phyloP scores from a whole-genome alignment of 2,329 filamentous ascomycete genomes.

The Sclerotinia trifoliorum region DNA sequence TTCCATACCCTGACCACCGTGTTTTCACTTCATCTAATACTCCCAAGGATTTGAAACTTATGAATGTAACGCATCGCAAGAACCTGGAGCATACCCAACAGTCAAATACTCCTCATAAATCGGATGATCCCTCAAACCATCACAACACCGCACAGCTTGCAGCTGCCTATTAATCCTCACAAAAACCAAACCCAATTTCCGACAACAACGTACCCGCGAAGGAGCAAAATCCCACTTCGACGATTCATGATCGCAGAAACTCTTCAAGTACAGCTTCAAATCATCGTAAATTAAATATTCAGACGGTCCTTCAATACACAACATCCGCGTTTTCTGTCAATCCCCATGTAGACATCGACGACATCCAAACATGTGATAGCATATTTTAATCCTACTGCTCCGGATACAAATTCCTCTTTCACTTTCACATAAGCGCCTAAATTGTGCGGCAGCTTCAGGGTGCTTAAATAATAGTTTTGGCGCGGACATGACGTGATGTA shows the following conservation, averaged over 20 bases:
- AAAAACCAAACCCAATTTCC: not conserved
- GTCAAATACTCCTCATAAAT: not conserved
- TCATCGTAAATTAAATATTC: not conserved
- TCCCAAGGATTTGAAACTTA: not conserved
- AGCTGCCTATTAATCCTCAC: not conserved
- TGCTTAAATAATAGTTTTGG: not conserved
- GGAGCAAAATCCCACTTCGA: not conserved
- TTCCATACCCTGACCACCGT: not conserved
- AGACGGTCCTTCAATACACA: not conserved
- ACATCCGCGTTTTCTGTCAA: not conserved
- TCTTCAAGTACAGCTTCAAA: not conserved
- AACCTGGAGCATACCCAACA: not conserved
- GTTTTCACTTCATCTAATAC: not conserved
- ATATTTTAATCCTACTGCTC: not conserved
- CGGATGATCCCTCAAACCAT: not conserved
- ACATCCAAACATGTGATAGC: not conserved
- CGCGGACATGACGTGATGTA: not conserved
- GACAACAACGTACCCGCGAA: not conserved
- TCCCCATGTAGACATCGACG: not conserved
- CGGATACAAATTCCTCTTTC: not conserved
- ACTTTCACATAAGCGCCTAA: not conserved
- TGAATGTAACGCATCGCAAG: not conserved
- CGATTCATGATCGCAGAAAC: constrained; percentile 3
- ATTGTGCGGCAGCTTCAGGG: not conserved
- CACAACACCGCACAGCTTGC: not conserved